Evolutionary conservation across 129 eudicot genomes (phyloP), one percentile per base, ranked within the genome.

Genomic region (Flaveria sonorensis): DNA sequence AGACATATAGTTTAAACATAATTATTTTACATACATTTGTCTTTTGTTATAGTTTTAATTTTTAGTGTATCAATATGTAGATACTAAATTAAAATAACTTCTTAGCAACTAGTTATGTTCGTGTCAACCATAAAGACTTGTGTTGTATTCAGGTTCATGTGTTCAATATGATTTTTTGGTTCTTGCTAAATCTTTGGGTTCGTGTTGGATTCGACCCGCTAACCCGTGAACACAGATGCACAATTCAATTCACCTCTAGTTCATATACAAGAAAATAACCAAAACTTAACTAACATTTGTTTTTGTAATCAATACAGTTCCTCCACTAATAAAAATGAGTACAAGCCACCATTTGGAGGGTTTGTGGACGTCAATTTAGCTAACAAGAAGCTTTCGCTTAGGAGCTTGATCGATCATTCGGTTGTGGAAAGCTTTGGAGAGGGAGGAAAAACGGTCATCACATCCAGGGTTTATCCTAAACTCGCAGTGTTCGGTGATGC

Each of bases 331-430:
- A 42, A 24, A 6, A 46, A 72, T 5, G 26, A 73, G 47, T 87
- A 89, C 81, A 89, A 73, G 72, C 96, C 96, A 32, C 82, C 91
- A 18, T 92, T 87, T 86, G 97, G 88, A 39, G 96, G 96, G 26
- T 92, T 83, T 67, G 86, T 92, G 21, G 87, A 89, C 24, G 89
- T 89, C 1, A 83, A 89, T 68, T 72, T 86, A 80, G 48, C 71
- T 23, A 79, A 86, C 4, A 89, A 69, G 78, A 89, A 83, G 82
- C 82, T 89, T 36, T 85, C 85, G 13, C 89, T 89, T 45, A 88
- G 91, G 79, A 92, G 81, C 65, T 86, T 92, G 89, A 87, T 89
- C 13, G 97, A 89, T 86, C 84, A 89, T 77, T 92, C 97, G 0
- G 91, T 92, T 7, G 88, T 92, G 36, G 97, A 89, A 72, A 92